Evolutionary conservation across 257 asterid genomes (phyloP).

Genomic region (Ajuga chamaepitys): DNA sequence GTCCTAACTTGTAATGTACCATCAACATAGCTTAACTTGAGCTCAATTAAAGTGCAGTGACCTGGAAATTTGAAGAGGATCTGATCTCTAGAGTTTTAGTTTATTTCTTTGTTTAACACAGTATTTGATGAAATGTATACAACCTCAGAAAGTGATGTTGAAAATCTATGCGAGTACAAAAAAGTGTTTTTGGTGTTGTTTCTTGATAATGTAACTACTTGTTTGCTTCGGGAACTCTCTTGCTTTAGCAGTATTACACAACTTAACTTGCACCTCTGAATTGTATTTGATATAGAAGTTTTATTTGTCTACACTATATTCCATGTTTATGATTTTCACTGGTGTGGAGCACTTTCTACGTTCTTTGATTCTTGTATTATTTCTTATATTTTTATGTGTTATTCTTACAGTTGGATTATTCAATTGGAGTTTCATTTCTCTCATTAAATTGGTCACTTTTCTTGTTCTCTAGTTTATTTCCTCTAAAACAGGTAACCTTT

Average conservation of each 20-base stretch:
- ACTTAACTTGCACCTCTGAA: background rate
- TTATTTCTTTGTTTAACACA: background rate
- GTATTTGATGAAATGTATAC: background rate
- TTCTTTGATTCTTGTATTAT: background rate
- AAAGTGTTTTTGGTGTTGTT: background rate
- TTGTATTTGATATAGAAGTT: background rate
- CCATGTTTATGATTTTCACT: background rate
- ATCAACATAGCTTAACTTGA: background rate
- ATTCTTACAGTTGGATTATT: constrained; percentile 62
- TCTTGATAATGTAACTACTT: no score
- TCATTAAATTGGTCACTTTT: constrained; percentile 65
- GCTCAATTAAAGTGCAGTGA: background rate
- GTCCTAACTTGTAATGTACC: background rate
- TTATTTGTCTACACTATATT: background rate
- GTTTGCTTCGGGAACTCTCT: no score
- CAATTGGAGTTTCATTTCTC: constrained; percentile 87
- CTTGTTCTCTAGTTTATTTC: constrained; percentile 49
- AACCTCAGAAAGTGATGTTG: background rate
- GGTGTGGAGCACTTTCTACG: background rate
- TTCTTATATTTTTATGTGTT: constrained; percentile 7
- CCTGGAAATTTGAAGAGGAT: background rate
- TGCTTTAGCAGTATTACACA: background rate
- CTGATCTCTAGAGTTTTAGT: background rate
- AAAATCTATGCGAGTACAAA: background rate
- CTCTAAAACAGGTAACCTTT: constrained; percentile 57